These are phyloP conservation scores for Oryza coarctata DNA, from an alignment of 176 grass and related monocot species.

Conservation along the genomic window DNA sequence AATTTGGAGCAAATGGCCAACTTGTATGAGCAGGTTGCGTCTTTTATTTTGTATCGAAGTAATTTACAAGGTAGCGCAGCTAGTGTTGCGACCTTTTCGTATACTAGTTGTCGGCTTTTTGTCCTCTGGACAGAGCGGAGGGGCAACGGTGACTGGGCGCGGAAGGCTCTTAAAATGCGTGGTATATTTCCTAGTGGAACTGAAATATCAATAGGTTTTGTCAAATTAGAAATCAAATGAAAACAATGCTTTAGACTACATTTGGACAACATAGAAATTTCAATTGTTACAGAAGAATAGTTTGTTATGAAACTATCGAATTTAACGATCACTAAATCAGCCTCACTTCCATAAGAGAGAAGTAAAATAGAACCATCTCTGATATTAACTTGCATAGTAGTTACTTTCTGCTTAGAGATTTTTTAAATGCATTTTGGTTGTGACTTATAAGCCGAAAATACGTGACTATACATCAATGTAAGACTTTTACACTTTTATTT, in stretches of 20 bases:
- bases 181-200: background rate
- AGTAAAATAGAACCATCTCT: background rate
- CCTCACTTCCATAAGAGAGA: background rate
- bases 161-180: background rate
- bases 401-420: background rate
- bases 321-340: background rate
- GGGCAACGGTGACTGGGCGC: background rate
- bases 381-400: background rate
- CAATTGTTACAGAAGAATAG: background rate
- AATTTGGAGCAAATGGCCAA: constrained; percentile 26
- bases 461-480: no score
- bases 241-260: background rate
- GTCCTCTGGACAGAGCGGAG: background rate
- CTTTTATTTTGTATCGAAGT: constrained; percentile 9
- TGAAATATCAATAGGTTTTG: background rate
- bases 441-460: no score
- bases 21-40: constrained; percentile 6
- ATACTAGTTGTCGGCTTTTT: background rate
- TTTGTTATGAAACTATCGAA: background rate
- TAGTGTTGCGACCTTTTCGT: background rate
- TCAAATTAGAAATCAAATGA: background rate
- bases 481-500: no score
- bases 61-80: background rate
- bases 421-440: no score
- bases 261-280: background rate